phyloP scores from a whole-genome alignment of 2,329 filamentous ascomycete species.

The Cryphonectria nitschkei region DNA sequence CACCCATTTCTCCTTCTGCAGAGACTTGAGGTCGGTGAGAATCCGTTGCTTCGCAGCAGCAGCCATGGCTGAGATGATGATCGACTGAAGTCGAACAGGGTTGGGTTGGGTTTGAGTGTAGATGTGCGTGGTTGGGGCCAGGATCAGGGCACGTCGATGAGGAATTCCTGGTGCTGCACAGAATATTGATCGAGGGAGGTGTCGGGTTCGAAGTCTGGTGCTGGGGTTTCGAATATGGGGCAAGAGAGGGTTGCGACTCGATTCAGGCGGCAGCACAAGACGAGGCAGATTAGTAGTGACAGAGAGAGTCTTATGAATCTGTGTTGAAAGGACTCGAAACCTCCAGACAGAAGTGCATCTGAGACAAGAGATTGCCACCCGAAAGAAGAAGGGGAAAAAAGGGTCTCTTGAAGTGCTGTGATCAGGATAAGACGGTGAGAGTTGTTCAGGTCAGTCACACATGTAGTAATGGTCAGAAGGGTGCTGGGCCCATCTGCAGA shows the following conservation, averaged over 20 bases:
- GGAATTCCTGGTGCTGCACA: not conserved
- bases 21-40: conserved; percentile 82
- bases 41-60: conserved; percentile 72
- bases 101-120: not conserved
- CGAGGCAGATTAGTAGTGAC: conserved; percentile 1
- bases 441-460: not conserved
- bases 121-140: too few species aligned
- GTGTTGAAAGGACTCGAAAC: not conserved
- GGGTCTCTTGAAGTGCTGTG: not conserved
- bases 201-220: not conserved
- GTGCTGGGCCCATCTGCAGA: conserved; percentile 1
- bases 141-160: not conserved
- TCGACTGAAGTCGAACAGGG: not conserved
- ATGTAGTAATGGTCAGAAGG: not conserved
- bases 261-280: not conserved
- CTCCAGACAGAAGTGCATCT: not conserved
- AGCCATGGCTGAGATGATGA: conserved; percentile 42
- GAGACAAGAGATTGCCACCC: not conserved
- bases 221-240: not conserved
- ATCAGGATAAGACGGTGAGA: not conserved
- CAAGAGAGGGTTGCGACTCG: not conserved
- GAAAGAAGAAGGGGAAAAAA: not conserved
- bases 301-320: not conserved
- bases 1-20: conserved; percentile 92
- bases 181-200: not conserved